Evolutionary conservation across 139 green algal species (phyloP).

Genomic region (Chlorella ohadii): DNA sequence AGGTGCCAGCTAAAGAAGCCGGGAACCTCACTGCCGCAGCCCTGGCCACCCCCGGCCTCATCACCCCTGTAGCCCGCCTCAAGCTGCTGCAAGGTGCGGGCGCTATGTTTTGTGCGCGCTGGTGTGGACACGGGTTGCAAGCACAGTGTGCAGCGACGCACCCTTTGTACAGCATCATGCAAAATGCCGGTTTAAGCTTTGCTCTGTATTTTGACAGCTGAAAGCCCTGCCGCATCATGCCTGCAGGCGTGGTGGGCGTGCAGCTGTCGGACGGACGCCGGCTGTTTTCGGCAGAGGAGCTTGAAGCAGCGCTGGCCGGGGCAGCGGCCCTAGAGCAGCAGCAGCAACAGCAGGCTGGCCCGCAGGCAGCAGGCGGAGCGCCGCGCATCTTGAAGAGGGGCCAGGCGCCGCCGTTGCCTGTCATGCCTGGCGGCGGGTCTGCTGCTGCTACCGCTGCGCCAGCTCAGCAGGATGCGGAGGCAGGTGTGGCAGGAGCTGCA

Average conservation of each 20-base stretch:
- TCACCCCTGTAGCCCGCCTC: not conserved
- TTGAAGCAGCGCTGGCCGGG: slow-evolving; percentile 2
- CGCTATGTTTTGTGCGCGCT: too few relatives aligned
- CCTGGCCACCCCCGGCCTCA: not conserved
- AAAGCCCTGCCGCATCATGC: too few relatives aligned
- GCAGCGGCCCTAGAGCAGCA: not conserved
- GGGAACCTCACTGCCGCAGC: slow-evolving; percentile 7
- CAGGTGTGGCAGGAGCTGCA: not conserved
- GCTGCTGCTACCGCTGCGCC: not conserved
- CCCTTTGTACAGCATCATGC: too few relatives aligned
- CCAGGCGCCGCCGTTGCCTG: not conserved
- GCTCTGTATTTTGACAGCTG: too few relatives aligned
- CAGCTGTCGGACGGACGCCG: slow-evolving; percentile 30
- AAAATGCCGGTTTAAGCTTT: too few relatives aligned
- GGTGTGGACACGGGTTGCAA: too few relatives aligned
- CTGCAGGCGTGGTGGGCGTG: slow-evolving; percentile 37
- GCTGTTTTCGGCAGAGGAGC: slow-evolving; percentile 28
- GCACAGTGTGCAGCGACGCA: too few relatives aligned
- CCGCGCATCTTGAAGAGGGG: not conserved
- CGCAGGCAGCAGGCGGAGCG: not conserved
- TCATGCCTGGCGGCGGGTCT: too few relatives aligned
- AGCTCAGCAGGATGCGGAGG: too few relatives aligned
- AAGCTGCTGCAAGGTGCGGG: slow-evolving; percentile 43
- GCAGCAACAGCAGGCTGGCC: not conserved
- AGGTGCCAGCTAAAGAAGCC: slow-evolving; percentile 15